Evolutionary conservation across 192 early-diverging fungal species (phyloP), one percentile per base, ranked within the genome.

Genomic region (Backusella mclennaniae): DNA sequence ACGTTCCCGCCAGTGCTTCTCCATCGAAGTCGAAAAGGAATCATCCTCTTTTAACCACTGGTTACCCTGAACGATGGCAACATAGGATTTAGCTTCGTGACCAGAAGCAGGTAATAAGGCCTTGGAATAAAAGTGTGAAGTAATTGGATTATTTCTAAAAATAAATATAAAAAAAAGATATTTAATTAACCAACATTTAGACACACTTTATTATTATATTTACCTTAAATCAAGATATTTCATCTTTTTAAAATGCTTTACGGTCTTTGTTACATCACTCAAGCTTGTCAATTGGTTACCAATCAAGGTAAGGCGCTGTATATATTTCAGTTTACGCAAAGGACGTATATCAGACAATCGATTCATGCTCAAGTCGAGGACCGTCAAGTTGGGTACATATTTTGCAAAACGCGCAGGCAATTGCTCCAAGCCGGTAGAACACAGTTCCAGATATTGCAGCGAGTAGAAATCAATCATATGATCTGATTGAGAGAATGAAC

Each of bases 371-470:
- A 87, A 68, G 42, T 87, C 82, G 8, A 87, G 41, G 0, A 80
- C 75, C 11, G 74, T 66, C 9, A 87, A 79, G 41, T 84, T 82
- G 4, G 86, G 86, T 52, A 87, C 76, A 19, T 79, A 63, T 14
- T 74, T 59, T 7, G 78, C 78, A 76, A 87, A 85, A 4, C 79
- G 73, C 8, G 71, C 11, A 4, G 86, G 86, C 35, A 87, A 44
- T 63, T 79, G 80, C 17, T 83, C 77, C 11, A 87, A 67, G 53
- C 82, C 80, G 15, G 79, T 72, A 1, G 86, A 79, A 67, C 82
- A 84, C 21, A 87, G 44, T 74, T 87, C 86, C 4, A 87, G 44
- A 38, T 87, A 87, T 42, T 85, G 81, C n/a, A 87, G 76, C 26
- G 82, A 73, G 67, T 80, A 79, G 35, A 87, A 87, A 0, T 80